Percentiles rank a stretch among this genome's conserved stretches.
These are phyloP conservation scores for Triangularia verruculosa DNA, from an alignment of 2,329 filamentous ascomycete genomes.

Conservation along the genomic window DNA sequence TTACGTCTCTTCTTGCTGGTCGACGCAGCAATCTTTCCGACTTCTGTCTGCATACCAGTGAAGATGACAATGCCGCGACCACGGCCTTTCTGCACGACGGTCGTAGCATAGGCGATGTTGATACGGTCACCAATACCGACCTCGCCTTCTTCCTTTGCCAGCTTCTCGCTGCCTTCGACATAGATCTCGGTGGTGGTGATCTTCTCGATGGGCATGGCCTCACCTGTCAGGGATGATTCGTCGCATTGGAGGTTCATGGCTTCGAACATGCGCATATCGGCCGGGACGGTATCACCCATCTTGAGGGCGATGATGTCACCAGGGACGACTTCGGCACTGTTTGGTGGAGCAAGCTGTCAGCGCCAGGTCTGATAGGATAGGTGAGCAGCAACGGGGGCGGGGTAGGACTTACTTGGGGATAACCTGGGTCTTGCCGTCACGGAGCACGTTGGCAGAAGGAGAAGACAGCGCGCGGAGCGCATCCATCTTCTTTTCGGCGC, in stretches of 20 bases:
- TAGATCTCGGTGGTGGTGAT: slow-evolving; percentile 49
- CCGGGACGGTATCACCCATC: slow-evolving; percentile 72
- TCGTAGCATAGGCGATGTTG: slow-evolving; percentile 74
- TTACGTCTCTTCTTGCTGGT: slow-evolving; percentile 51
- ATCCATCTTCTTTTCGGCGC: slow-evolving; percentile 66
- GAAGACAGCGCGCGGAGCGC: slow-evolving; percentile 59
- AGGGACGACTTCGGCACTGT: slow-evolving; percentile 62
- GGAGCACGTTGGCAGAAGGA: slow-evolving; percentile 60
- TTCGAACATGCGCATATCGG: slow-evolving; percentile 67
- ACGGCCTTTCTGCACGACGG: slow-evolving; percentile 68
- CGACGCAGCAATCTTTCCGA: slow-evolving; percentile 71
- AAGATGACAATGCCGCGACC: slow-evolving; percentile 69
- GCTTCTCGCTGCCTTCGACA: slow-evolving; percentile 45
- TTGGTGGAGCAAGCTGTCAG: slow-evolving; percentile 14
- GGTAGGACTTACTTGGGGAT: slow-evolving; percentile 52
- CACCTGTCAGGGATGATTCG: slow-evolving; percentile 73
- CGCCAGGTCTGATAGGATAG: background rate
- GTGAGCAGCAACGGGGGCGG: background rate
- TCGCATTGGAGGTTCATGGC: slow-evolving; percentile 79
- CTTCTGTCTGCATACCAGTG: slow-evolving; percentile 72
- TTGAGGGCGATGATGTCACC: slow-evolving; percentile 67
- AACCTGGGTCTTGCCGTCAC: slow-evolving; percentile 56
- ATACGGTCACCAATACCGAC: slow-evolving; percentile 68
- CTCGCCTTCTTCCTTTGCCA: slow-evolving; percentile 44
- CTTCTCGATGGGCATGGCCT: slow-evolving; percentile 71